phyloP scores from a whole-genome alignment of 2,329 filamentous ascomycete species.

The Pyrenophora seminiperda region DNA sequence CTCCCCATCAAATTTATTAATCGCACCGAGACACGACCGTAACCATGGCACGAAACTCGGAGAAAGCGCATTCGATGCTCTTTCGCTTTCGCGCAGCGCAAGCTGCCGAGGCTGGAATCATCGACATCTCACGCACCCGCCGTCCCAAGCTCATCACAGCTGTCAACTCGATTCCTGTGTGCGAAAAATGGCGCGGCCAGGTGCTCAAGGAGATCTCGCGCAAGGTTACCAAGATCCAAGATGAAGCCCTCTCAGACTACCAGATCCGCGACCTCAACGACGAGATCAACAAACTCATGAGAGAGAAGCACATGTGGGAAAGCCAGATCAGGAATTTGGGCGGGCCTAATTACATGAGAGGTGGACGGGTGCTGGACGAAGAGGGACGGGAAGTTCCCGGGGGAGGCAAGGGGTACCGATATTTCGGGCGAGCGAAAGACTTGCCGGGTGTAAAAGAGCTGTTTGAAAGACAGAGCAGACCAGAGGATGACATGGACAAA shows the following conservation, averaged over 20 bases:
- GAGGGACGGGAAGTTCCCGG: conserved; percentile 61
- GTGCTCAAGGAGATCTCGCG: conserved; percentile 96
- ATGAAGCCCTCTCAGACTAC: conserved; percentile 87
- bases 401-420: conserved; percentile 85
- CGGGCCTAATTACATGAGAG: conserved; percentile 95
- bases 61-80: conserved; percentile 99
- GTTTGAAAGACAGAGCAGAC: conserved; percentile 44
- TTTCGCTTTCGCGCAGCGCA: conserved; percentile 99
- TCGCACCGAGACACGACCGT: conserved; percentile 16
- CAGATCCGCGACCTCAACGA: conserved; percentile 98
- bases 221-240: conserved; percentile 96
- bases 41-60: conserved; percentile 82
- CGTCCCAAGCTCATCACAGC: conserved; percentile 91
- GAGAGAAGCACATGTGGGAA: conserved; percentile 99
- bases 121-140: conserved; percentile 87
- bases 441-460: conserved; percentile 95
- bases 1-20: not conserved
- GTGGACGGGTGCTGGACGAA: conserved; percentile 60
- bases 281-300: conserved; percentile 99
- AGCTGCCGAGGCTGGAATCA: conserved; percentile 92
- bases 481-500: conserved; percentile 59
- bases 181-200: conserved; percentile 98
- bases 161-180: conserved; percentile 79
- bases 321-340: conserved; percentile 92
- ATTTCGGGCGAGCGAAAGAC: conserved; percentile 85